phyloP scores from a whole-genome alignment of 345 rosid species.

The Sonneratia caseolaris region DNA sequence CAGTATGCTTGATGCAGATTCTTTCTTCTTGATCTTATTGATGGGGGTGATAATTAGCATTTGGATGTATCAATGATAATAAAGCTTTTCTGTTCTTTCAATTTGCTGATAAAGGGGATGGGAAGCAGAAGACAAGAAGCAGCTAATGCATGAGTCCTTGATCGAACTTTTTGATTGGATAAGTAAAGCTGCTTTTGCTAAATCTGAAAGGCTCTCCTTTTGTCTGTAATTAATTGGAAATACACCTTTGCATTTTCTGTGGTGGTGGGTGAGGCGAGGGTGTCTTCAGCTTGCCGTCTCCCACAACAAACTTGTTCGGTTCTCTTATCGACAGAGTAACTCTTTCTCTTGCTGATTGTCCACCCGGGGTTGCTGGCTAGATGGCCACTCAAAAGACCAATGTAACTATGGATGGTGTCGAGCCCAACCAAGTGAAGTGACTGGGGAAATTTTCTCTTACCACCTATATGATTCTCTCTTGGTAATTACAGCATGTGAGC shows the following conservation, averaged over 20 bases:
- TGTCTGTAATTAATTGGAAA: background rate
- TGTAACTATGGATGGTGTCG: too few relatives aligned
- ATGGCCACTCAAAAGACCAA: too few relatives aligned
- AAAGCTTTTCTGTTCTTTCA: background rate
- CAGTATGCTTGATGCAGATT: background rate
- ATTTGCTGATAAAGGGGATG: background rate
- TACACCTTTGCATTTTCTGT: background rate
- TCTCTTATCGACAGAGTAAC: too few relatives aligned
- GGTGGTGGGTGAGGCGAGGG: background rate
- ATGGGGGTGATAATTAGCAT: background rate
- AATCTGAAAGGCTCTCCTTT: too few relatives aligned
- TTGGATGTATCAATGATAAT: background rate
- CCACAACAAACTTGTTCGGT: too few relatives aligned
- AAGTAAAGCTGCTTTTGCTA: background rate
- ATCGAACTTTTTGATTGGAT: background rate
- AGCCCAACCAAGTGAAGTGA: too few relatives aligned
- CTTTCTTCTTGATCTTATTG: background rate
- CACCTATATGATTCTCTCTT: too few relatives aligned
- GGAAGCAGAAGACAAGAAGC: background rate
- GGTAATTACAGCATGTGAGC: too few relatives aligned
- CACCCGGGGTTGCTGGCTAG: too few relatives aligned
- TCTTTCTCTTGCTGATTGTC: too few relatives aligned
- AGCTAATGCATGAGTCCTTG: background rate
- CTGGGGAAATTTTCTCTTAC: too few relatives aligned
- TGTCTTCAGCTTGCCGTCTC: background rate